A percentile compares a stretch with the other conserved stretches of the same genome.
phyloP scores from a whole-genome alignment of 1,139 yeast species.

The Candida sanyaensis region DNA sequence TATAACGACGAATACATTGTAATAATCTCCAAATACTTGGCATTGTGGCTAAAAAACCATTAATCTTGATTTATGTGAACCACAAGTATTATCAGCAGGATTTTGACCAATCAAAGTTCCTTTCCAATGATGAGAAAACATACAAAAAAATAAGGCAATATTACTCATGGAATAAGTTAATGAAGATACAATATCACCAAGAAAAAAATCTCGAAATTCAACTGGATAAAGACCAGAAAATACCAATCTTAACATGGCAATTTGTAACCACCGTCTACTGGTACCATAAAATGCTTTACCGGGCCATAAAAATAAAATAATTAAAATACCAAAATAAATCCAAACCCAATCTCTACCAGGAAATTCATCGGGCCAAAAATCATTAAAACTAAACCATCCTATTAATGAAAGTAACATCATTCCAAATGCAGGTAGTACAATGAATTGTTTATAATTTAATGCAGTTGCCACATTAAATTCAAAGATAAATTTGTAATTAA shows the following conservation, averaged over 20 bases:
- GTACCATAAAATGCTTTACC: constrained; percentile 51
- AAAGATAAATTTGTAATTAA: constrained; percentile 89
- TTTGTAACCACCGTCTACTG: constrained; percentile 72
- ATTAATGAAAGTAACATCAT: constrained; percentile 59
- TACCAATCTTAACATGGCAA: constrained; percentile 70
- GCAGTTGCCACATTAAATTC: constrained; percentile 78
- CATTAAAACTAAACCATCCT: constrained; percentile 73
- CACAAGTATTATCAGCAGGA: constrained; percentile 53
- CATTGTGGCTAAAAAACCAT: constrained; percentile 78
- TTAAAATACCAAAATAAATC: constrained; percentile 61
- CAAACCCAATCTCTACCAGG: constrained; percentile 83
- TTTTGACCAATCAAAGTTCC: constrained; percentile 42
- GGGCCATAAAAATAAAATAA: constrained; percentile 63
- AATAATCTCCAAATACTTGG: constrained; percentile 91
- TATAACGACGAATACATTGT: constrained; percentile 89
- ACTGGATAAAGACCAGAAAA: constrained; percentile 91
- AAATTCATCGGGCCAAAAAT: constrained; percentile 62
- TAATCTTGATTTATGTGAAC: constrained; percentile 71
- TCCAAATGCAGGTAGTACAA: constrained; percentile 61
- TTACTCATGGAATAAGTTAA: constrained; percentile 87
- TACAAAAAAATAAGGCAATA: constrained; percentile 80
- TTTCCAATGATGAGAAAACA: constrained; percentile 71
- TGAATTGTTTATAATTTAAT: constrained; percentile 65
- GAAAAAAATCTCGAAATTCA: constrained; percentile 89
- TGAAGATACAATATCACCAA: constrained; percentile 90